phyloP scores from a whole-genome alignment of 371 early-diverging fungal genomes.

The Lichtheimia ornata region DNA sequence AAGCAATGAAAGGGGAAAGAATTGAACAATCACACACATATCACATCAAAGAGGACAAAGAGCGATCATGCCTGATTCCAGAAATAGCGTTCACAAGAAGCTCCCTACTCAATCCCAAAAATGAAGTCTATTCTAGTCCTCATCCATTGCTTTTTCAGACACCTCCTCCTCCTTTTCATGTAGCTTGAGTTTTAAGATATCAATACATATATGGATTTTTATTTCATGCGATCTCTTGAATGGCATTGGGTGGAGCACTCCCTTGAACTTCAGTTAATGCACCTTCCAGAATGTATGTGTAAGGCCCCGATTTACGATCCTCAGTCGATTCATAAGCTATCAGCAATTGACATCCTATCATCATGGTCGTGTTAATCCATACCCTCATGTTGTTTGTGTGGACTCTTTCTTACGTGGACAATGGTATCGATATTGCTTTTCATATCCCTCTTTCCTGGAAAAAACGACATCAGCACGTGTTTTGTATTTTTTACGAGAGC shows the following conservation, averaged over 20 bases:
- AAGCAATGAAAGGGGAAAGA: neutral
- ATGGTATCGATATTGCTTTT: conserved; percentile 63
- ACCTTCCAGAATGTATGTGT: conserved; percentile 64
- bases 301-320: conserved; percentile 54
- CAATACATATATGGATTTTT: neutral
- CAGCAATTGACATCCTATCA: conserved; percentile 50
- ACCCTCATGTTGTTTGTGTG: conserved; percentile 27
- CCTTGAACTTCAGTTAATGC: conserved; percentile 65
- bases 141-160: neutral
- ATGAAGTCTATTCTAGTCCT: neutral
- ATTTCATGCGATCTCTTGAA: conserved; percentile 24
- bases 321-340: conserved; percentile 66
- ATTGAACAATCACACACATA: too few species aligned
- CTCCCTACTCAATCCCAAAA: neutral
- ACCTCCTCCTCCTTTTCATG: neutral
- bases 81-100: neutral
- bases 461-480: neutral
- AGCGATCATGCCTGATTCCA: neutral
- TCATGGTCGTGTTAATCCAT: conserved; percentile 25
- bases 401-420: conserved; percentile 50
- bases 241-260: conserved; percentile 43
- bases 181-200: neutral
- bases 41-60: too few species aligned
- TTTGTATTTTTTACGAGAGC: neutral
- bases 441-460: conserved; percentile 52